These are phyloP conservation scores for Aristolochia fimbriata DNA, from an alignment of 164 flowering plant genomes.

Conservation along the genomic window DNA sequence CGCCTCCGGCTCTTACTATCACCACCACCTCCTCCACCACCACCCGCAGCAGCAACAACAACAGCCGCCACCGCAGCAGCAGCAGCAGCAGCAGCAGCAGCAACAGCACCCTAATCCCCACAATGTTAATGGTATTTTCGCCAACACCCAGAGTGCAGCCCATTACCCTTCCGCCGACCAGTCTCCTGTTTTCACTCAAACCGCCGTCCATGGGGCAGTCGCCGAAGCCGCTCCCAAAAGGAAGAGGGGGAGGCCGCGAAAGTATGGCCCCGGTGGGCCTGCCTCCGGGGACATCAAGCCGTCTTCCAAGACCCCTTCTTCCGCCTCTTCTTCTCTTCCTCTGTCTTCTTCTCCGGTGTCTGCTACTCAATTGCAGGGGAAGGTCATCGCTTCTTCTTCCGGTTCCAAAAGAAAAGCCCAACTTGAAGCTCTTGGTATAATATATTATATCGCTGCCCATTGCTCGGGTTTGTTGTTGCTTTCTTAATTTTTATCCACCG, in stretches of 20 bases:
- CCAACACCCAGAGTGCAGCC: not conserved
- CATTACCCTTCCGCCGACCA: not conserved
- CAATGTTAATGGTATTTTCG: not conserved
- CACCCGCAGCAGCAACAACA: not conserved
- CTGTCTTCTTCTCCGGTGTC: not conserved
- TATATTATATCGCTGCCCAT: too few relatives aligned
- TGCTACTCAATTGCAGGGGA: not conserved
- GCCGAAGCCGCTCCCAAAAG: constrained; percentile 1
- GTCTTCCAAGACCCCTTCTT: not conserved
- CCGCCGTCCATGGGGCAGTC: not conserved
- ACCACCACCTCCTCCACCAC: not conserved
- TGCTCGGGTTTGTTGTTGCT: too few relatives aligned
- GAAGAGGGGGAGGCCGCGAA: not conserved
- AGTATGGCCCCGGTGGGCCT: constrained; percentile 1
- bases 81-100: not conserved
- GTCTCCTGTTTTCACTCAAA: not conserved
- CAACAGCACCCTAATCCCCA: not conserved
- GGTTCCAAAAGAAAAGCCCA: too few relatives aligned
- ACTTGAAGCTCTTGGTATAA: too few relatives aligned
- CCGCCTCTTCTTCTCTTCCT: not conserved
- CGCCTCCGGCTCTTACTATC: not conserved
- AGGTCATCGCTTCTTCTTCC: not conserved
- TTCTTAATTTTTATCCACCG: too few relatives aligned
- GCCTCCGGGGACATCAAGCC: not conserved
- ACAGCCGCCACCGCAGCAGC: not conserved